Conservation (phyloP, 2,329 filamentous ascomycete genomes). For the Fusarium setosum region DNA sequence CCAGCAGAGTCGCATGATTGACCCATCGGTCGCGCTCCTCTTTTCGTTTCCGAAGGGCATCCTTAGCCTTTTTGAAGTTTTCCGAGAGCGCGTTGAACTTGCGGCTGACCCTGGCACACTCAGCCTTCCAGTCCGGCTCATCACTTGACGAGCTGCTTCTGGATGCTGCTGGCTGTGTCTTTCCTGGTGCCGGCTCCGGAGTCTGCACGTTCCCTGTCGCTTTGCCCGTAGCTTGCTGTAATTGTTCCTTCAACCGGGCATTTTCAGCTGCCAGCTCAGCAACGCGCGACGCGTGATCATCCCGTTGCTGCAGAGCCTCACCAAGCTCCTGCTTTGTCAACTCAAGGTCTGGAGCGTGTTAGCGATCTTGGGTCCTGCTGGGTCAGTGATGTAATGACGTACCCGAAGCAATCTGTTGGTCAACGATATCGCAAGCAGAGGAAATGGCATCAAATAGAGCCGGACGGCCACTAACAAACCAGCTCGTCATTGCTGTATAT, state of each 20-base stretch:
- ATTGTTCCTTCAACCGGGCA: constrained; percentile 25
- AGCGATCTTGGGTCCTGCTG: constrained; percentile 6
- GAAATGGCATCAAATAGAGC: constrained; percentile 54
- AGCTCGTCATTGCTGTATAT: constrained; percentile 51
- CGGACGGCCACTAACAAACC: constrained; percentile 53
- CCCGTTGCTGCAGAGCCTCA: constrained; percentile 30
- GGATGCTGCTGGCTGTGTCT: neutral
- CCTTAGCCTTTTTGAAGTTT: constrained; percentile 55
- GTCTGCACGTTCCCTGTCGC: neutral
- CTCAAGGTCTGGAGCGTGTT: constrained; percentile 47
- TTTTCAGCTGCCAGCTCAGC: constrained; percentile 33
- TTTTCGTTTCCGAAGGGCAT: constrained; percentile 53
- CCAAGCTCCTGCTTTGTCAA: constrained; percentile 55
- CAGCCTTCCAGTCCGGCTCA: constrained; percentile 42
- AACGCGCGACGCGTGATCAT: constrained; percentile 20
- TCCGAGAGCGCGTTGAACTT: constrained; percentile 55
- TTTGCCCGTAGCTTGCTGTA: constrained; percentile 18
- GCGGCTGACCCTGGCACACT: constrained; percentile 52
- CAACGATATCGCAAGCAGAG: constrained; percentile 54
- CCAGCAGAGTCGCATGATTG: constrained; percentile 55
- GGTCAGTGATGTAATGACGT: constrained; percentile 20
- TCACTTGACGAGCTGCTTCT: neutral
- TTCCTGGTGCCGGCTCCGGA: neutral
- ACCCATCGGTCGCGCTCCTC: constrained; percentile 58
- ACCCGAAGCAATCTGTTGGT: constrained; percentile 52